Percentiles rank a stretch among this genome's conserved stretches.
These are phyloP conservation scores for Leccinum uliginosum DNA, from an alignment of 768 basidiomycete genomes.

Conservation along the genomic window DNA sequence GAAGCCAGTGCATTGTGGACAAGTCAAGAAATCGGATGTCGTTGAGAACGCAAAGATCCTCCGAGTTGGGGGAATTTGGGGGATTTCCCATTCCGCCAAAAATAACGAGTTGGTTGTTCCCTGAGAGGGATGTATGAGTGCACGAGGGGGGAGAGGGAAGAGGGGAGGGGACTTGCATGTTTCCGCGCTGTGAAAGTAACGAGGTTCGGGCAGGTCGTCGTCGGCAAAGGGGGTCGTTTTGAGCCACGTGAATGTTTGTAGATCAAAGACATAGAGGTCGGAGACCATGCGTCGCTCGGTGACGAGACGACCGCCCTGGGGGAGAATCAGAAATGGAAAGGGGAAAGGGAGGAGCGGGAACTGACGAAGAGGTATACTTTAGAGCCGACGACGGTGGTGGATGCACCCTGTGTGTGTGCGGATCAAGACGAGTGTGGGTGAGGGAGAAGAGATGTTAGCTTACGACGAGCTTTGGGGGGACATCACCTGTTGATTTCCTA, in stretches of 20 bases:
- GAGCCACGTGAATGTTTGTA: slow-evolving; percentile 79
- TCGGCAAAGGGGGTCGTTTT: slow-evolving; percentile 55
- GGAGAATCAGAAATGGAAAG: neutral
- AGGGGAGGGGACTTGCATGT: slow-evolving; percentile 50
- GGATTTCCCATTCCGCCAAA: slow-evolving; percentile 95
- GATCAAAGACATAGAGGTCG: slow-evolving; percentile 87
- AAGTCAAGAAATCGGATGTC: slow-evolving; percentile 92
- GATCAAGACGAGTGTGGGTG: neutral
- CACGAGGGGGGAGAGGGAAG: neutral
- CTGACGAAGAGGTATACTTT: slow-evolving; percentile 88
- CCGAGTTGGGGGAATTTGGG: slow-evolving; percentile 62
- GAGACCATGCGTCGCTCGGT: slow-evolving; percentile 84
- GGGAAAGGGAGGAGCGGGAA: neutral
- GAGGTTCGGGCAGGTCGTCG: slow-evolving; percentile 70
- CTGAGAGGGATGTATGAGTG: slow-evolving; percentile 28
- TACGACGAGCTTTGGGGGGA: slow-evolving; percentile 86
- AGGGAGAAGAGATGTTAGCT: slow-evolving; percentile 25
- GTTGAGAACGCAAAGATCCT: slow-evolving; percentile 86
- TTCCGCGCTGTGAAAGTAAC: slow-evolving; percentile 96
- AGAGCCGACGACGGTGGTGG: slow-evolving; percentile 84
- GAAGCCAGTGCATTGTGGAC: slow-evolving; percentile 64
- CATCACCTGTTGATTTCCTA: slow-evolving; percentile 78
- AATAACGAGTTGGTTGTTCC: slow-evolving; percentile 87
- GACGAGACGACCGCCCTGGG: slow-evolving; percentile 81
- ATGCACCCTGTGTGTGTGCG: slow-evolving; percentile 61